These are phyloP conservation scores for Solanum chiquidenum DNA, from an alignment of 257 asterid genomes.

Conservation along the genomic window DNA sequence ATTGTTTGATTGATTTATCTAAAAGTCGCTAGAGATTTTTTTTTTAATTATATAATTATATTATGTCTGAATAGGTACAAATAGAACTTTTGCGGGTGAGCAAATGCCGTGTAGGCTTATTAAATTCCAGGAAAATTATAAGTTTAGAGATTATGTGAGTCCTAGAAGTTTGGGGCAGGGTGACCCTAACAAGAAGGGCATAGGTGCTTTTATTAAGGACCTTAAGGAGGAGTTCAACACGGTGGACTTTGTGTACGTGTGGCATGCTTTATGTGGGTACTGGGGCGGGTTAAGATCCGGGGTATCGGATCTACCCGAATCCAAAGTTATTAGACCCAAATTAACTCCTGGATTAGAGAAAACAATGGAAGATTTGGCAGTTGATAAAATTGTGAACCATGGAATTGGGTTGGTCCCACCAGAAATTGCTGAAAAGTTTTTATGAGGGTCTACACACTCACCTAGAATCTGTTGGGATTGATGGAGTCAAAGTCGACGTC, in stretches of 20 bases:
- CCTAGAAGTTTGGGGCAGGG: conserved; percentile 30
- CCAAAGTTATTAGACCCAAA: conserved; percentile 49
- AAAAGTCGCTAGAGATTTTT: background rate
- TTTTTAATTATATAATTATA: background rate
- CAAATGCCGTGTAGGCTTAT: conserved; percentile 92
- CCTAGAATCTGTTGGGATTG: conserved; percentile 78
- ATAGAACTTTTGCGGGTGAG: conserved; percentile 85
- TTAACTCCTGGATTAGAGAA: conserved; percentile 68
- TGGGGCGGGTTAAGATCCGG: conserved; percentile 91
- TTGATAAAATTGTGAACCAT: conserved; percentile 81
- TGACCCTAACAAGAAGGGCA: conserved; percentile 30
- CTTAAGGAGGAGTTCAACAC: conserved; percentile 44
- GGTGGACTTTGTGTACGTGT: conserved; percentile 77
- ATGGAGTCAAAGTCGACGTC: conserved; percentile 93
- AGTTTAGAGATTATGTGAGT: conserved; percentile 63
- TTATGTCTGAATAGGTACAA: background rate
- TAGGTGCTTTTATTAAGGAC: conserved; percentile 73
- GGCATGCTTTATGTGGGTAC: conserved; percentile 96
- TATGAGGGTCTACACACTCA: conserved; percentile 87
- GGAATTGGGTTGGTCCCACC: conserved; percentile 90
- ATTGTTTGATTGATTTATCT: background rate
- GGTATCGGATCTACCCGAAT: conserved; percentile 45
- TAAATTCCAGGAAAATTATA: conserved; percentile 65
- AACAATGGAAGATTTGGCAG: conserved; percentile 94
- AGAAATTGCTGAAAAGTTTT: conserved; percentile 37